Conservation (phyloP, 2,329 filamentous ascomycete genomes). For the Stemphylium lycopersici region DNA sequence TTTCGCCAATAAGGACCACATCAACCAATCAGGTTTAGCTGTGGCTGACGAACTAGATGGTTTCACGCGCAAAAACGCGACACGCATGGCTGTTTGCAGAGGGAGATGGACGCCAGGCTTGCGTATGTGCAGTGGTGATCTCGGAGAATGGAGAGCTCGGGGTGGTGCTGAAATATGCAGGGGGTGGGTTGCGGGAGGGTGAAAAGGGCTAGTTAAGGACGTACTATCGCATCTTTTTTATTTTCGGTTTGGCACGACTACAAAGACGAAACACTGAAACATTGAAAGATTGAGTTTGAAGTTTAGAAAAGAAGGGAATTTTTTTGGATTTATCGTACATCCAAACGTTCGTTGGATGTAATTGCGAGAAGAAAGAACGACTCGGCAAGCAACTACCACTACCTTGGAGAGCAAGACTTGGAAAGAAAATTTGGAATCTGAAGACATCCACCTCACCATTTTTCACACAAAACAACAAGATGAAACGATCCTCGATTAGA, state of each 20-base stretch:
- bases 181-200: too few species aligned
- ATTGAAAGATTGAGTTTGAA: too few species aligned
- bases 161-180: not conserved
- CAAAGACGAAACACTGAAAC: too few species aligned
- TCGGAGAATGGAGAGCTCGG: not conserved
- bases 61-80: not conserved
- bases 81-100: not conserved
- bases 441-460: not conserved
- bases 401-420: not conserved
- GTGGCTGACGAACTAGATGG: not conserved
- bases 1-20: not conserved
- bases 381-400: too few species aligned
- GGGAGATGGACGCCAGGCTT: not conserved
- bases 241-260: too few species aligned
- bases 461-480: conserved; percentile 6
- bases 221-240: not conserved
- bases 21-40: not conserved
- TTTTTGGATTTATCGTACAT: too few species aligned
- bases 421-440: too few species aligned
- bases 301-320: too few species aligned
- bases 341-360: too few species aligned
- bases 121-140: not conserved
- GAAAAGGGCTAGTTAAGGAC: not conserved
- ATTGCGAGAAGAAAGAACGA: too few species aligned
- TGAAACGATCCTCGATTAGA: conserved; percentile 15